Conservation (phyloP, 192 early-diverging fungal species). For the Geranomyces variabilis region DNA sequence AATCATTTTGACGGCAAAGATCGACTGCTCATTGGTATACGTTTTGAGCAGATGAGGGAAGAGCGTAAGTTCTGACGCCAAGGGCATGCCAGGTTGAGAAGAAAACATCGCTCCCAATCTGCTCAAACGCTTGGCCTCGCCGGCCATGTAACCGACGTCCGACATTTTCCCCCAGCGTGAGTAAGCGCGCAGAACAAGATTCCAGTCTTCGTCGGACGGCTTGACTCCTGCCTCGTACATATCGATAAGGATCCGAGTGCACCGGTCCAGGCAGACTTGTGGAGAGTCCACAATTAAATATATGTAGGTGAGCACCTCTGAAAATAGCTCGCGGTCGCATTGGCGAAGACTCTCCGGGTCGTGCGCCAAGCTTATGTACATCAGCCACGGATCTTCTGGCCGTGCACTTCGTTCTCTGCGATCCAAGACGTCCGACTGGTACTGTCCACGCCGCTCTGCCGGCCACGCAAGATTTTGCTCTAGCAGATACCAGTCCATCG, state of each 20-base stretch:
- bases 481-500: too few species aligned
- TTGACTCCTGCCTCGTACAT: slow-evolving; percentile 5
- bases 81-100: not conserved
- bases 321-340: not conserved
- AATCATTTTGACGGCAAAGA: slow-evolving; percentile 14
- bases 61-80: not conserved
- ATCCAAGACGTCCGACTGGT: too few species aligned
- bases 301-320: slow-evolving; percentile 2
- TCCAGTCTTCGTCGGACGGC: slow-evolving; percentile 13
- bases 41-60: not conserved
- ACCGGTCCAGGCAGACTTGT: slow-evolving; percentile 26
- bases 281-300: slow-evolving; percentile 1
- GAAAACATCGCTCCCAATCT: not conserved
- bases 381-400: slow-evolving; percentile 23
- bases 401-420: too few species aligned
- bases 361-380: slow-evolving; percentile 18
- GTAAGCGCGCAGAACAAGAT: slow-evolving; percentile 4
- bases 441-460: too few species aligned
- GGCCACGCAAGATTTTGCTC: too few species aligned
- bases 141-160: slow-evolving; percentile 10
- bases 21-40: not conserved
- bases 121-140: slow-evolving; percentile 5
- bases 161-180: slow-evolving; percentile 20
- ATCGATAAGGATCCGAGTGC: slow-evolving; percentile 9
- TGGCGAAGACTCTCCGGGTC: not conserved